phyloP scores from a whole-genome alignment of 2,329 filamentous ascomycete genomes.

The Beauveria varroae region DNA sequence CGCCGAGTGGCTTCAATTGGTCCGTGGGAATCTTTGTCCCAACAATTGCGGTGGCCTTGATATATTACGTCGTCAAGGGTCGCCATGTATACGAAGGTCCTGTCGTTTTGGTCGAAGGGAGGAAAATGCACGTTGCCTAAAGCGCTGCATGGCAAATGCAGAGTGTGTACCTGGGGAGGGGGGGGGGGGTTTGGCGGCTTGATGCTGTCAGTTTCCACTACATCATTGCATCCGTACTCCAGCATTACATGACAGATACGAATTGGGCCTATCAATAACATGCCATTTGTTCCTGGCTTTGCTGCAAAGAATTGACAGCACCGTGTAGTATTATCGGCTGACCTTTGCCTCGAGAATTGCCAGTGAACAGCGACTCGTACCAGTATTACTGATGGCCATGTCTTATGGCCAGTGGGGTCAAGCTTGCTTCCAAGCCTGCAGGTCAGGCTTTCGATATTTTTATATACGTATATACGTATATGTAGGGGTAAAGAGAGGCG shows the following conservation, averaged over 20 bases:
- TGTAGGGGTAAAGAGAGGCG: neutral
- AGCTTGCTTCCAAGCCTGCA: too few relatives aligned
- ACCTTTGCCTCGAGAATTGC: too few relatives aligned
- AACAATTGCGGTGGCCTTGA: constrained; percentile 2
- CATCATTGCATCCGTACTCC: neutral
- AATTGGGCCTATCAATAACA: too few relatives aligned
- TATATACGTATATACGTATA: neutral
- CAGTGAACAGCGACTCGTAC: too few relatives aligned
- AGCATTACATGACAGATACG: neutral
- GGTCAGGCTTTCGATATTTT: too few relatives aligned
- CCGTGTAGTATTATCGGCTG: too few relatives aligned
- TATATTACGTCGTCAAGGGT: constrained; percentile 10
- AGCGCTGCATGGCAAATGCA: neutral
- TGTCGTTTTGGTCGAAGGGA: constrained; percentile 11
- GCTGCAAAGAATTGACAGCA: too few relatives aligned
- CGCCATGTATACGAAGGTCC: constrained; percentile 10
- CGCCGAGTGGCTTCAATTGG: constrained; percentile 13
- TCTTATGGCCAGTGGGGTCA: too few relatives aligned
- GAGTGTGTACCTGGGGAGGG: neutral
- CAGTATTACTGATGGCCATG: too few relatives aligned
- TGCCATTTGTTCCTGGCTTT: too few relatives aligned
- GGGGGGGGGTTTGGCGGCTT: neutral
- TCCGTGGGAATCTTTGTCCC: constrained; percentile 8
- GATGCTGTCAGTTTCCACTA: neutral
- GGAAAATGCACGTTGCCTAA: neutral